phyloP scores from a whole-genome alignment of 768 basidiomycete genomes.

The Macrolepiota albuminosa region DNA sequence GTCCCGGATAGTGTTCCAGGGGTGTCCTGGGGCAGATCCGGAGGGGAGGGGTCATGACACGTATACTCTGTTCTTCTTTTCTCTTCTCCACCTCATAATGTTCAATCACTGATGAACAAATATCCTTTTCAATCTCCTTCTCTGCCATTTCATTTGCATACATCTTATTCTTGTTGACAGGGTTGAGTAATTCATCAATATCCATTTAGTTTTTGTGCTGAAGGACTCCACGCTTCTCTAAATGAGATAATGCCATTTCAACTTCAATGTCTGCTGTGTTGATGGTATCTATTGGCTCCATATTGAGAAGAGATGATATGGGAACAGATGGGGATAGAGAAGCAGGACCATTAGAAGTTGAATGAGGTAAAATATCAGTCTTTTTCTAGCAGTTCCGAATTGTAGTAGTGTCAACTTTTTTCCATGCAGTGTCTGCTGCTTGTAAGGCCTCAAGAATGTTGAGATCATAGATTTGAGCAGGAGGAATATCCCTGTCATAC shows the following conservation, averaged over 20 bases:
- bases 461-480: too few species aligned
- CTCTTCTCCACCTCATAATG: neutral
- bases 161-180: neutral
- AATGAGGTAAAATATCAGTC: too few species aligned
- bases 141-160: neutral
- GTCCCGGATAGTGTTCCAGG: too few species aligned
- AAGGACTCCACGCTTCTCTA: too few species aligned
- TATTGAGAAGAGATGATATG: neutral
- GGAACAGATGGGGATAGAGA: neutral
- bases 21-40: too few species aligned
- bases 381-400: neutral
- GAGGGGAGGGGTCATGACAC: too few species aligned
- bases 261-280: neutral
- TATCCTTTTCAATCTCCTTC: neutral
- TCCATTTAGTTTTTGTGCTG: too few species aligned
- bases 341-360: too few species aligned
- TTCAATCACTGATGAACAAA: neutral
- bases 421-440: neutral
- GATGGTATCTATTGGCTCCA: neutral
- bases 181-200: neutral
- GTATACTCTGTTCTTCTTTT: neutral
- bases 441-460: too few species aligned
- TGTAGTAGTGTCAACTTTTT: neutral
- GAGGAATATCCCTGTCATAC: too few species aligned
- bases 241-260: too few species aligned